Conservation (phyloP, 73 alveolate genomes). For the Halteria grandinella region DNA sequence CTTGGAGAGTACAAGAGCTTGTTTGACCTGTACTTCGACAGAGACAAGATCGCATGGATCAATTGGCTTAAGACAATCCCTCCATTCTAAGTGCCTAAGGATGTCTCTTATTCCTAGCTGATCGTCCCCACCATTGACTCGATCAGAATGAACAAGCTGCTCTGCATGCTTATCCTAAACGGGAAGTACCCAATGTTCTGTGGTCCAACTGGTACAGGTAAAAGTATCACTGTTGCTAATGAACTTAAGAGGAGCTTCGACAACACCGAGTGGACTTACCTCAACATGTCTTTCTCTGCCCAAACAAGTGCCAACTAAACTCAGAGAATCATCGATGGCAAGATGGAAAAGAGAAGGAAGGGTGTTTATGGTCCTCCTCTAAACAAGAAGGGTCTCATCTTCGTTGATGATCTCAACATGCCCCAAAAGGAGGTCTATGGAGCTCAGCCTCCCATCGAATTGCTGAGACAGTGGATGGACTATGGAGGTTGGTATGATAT, state of each 20-base stretch:
- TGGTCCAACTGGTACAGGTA: constrained; percentile 99
- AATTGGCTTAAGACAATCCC: constrained; percentile 83
- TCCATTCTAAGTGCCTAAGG: constrained; percentile 69
- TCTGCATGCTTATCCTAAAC: constrained; percentile 85
- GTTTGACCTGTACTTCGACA: constrained; percentile 83
- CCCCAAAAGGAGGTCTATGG: constrained; percentile 99
- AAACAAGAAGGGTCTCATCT: constrained; percentile 94
- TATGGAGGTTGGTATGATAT: constrained; percentile 99
- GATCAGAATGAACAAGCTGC: constrained; percentile 91
- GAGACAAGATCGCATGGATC: constrained; percentile 70
- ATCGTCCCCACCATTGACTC: constrained; percentile 99
- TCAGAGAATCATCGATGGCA: constrained; percentile 95
- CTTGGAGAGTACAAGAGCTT: constrained; percentile 68
- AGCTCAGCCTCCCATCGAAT: constrained; percentile 99
- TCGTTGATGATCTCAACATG: constrained; percentile 99
- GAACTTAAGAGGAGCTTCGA: constrained; percentile 82
- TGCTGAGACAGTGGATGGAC: constrained; percentile 99
- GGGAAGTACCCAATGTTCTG: constrained; percentile 93
- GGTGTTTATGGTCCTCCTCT: constrained; percentile 96
- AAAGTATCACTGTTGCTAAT: constrained; percentile 92
- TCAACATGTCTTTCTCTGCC: constrained; percentile 97
- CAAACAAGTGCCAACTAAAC: constrained; percentile 98
- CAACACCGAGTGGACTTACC: constrained; percentile 80
- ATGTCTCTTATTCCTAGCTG: constrained; percentile 90
- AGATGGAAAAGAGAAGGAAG: constrained; percentile 96